Percentiles rank a stretch among this genome's conserved stretches.
Conservation (phyloP, 139 green algal species). For the Picochlorum sp. region DNA sequence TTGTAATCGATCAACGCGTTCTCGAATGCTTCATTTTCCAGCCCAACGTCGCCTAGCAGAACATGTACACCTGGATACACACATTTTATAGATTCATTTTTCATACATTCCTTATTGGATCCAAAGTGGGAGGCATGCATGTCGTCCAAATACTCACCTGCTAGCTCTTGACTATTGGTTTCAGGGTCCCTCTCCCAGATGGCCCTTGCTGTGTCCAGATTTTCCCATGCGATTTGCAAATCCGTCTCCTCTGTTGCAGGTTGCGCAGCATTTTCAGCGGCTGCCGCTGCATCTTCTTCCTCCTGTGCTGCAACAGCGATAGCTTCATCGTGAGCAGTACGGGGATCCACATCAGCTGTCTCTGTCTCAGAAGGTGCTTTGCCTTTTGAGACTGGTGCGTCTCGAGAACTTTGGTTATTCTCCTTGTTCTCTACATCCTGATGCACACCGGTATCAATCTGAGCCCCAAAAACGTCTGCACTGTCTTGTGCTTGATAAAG, state of each 20-base stretch:
- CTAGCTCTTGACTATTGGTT: conserved; percentile 29
- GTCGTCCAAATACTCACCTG: too few species aligned
- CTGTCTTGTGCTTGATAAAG: conserved; percentile 54
- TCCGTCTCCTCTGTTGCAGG: conserved; percentile 26
- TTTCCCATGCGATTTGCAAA: conserved; percentile 64
- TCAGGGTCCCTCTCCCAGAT: conserved; percentile 19
- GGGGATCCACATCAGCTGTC: not conserved
- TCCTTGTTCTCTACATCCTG: conserved; percentile 20
- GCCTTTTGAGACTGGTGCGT: not conserved
- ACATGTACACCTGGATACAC: conserved; percentile 33
- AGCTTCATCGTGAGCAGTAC: conserved; percentile 5
- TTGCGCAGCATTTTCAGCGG: conserved; percentile 21
- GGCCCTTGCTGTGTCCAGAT: conserved; percentile 37
- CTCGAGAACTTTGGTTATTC: not conserved
- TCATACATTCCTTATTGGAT: not conserved
- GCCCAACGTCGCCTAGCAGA: conserved; percentile 32
- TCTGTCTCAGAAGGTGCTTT: conserved; percentile 1
- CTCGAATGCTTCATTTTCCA: conserved; percentile 39
- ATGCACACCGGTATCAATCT: not conserved
- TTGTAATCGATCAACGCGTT: conserved; percentile 21
- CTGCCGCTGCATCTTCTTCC: conserved; percentile 14
- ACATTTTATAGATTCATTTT: conserved; percentile 14
- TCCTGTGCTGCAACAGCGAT: not conserved
- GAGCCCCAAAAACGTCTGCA: conserved; percentile 45
- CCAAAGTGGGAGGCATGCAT: not conserved